Evolutionary conservation across 352 stramenopile species (phyloP).

Genomic region (Phytophthora hybrid): DNA sequence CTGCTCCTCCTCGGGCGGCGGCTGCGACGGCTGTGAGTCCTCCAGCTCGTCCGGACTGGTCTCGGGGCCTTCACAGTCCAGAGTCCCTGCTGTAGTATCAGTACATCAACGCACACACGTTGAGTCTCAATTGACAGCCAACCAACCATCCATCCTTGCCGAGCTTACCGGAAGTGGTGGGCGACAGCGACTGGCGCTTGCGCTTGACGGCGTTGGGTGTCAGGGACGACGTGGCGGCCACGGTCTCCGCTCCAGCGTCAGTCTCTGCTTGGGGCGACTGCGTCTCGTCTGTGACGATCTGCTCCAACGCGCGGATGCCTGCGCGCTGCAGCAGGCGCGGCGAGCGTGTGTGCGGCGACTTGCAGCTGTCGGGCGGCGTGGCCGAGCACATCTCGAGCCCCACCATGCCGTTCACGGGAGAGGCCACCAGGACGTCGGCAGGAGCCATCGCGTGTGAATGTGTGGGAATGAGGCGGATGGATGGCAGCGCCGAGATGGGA

Average conservation of each 20-base stretch:
- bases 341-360: slow-evolving; percentile 31
- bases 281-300: slow-evolving; percentile 53
- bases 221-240: not conserved
- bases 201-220: slow-evolving; percentile 61
- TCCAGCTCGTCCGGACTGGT: slow-evolving; percentile 41
- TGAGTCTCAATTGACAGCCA: slow-evolving; percentile 5
- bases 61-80: slow-evolving; percentile 40
- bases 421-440: slow-evolving; percentile 39
- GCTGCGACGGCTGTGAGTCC: slow-evolving; percentile 33
- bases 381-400: slow-evolving; percentile 51
- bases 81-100: slow-evolving; percentile 30
- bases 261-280: slow-evolving; percentile 4
- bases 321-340: slow-evolving; percentile 57
- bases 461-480: not conserved
- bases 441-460: slow-evolving; percentile 30
- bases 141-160: not conserved
- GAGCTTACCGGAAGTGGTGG: slow-evolving; percentile 47
- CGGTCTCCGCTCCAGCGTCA: slow-evolving; percentile 2
- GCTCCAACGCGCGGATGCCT: slow-evolving; percentile 58
- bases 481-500: too few species aligned
- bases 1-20: slow-evolving; percentile 24
- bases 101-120: slow-evolving; percentile 11
- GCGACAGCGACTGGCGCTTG: slow-evolving; percentile 66
- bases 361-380: slow-evolving; percentile 39
- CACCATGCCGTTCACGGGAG: slow-evolving; percentile 41